These are phyloP conservation scores for Sarocladiaceae sp. DNA, from an alignment of 2,329 filamentous ascomycete species.

Conservation along the genomic window DNA sequence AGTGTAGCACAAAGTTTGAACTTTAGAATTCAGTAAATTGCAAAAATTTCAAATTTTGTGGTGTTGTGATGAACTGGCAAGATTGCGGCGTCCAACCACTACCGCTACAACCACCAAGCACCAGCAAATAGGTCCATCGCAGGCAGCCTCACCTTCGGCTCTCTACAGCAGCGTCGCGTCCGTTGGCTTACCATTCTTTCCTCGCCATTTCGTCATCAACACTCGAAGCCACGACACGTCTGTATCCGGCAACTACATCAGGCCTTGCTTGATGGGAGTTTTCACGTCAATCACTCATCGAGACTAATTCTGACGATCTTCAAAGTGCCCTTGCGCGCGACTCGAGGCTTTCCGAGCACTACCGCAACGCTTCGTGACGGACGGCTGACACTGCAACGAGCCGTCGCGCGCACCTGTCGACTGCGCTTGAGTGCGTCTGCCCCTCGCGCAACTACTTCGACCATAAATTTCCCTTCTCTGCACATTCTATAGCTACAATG, in stretches of 20 bases:
- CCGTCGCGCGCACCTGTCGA: not conserved
- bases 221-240: too few relatives aligned
- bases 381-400: not conserved
- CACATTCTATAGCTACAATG: constrained; percentile 11
- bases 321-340: not conserved
- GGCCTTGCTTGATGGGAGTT: too few relatives aligned
- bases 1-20: too few relatives aligned
- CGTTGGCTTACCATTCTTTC: not conserved
- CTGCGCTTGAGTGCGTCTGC: not conserved
- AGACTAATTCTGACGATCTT: too few relatives aligned
- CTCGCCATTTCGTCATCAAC: not conserved
- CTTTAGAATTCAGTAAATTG: too few relatives aligned
- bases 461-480: not conserved
- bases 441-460: not conserved
- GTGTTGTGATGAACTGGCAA: too few relatives aligned
- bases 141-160: constrained; percentile 6
- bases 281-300: too few relatives aligned
- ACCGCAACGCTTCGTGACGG: not conserved
- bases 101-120: not conserved
- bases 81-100: too few relatives aligned
- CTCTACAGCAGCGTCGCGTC: not conserved
- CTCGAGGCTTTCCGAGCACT: not conserved
- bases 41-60: too few relatives aligned
- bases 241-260: too few relatives aligned
- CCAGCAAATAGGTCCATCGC: not conserved